These are phyloP conservation scores for Eutrema heterophyllum DNA, from an alignment of 345 rosid genomes.

Conservation along the genomic window DNA sequence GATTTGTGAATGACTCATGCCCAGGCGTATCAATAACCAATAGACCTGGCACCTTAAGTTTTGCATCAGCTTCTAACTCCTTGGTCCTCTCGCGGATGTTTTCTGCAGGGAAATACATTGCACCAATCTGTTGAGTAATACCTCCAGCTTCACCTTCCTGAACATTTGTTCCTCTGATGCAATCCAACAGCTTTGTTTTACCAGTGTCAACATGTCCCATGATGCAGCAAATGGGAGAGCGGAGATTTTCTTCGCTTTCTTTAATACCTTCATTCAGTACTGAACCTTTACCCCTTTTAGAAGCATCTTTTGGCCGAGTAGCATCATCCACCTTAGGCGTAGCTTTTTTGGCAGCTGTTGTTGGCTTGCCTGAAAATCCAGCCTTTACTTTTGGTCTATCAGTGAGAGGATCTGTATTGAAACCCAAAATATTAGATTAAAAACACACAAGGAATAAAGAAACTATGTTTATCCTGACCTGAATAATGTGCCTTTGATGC, in stretches of 20 bases:
- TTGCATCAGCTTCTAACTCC: conserved; percentile 88
- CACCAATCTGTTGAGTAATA: conserved; percentile 96
- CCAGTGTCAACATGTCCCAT: conserved; percentile 99
- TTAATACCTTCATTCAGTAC: conserved; percentile 12
- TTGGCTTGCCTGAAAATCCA: conserved; percentile 14
- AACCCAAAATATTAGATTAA: background rate
- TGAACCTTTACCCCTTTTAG: conserved; percentile 34
- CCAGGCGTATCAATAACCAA: conserved; percentile 97
- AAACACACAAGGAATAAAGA: background rate
- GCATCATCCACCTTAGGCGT: background rate
- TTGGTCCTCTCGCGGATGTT: conserved; percentile 92
- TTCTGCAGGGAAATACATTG: conserved; percentile 86
- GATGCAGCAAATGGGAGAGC: conserved; percentile 91
- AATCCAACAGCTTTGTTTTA: conserved; percentile 88
- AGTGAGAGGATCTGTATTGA: background rate
- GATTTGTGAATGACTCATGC: conserved; percentile 78
- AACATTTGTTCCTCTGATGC: conserved; percentile 88
- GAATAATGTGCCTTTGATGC: background rate
- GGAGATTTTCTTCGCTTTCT: conserved; percentile 54
- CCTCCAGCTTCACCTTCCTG: conserved; percentile 99
- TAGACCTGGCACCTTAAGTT: conserved; percentile 82
- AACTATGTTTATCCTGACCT: background rate
- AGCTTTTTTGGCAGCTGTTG: background rate
- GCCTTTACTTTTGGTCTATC: background rate
- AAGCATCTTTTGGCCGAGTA: conserved; percentile 24